Evolutionary conservation across 2,329 filamentous ascomycete species (phyloP).

Genomic region (Elsinoe batatas): DNA sequence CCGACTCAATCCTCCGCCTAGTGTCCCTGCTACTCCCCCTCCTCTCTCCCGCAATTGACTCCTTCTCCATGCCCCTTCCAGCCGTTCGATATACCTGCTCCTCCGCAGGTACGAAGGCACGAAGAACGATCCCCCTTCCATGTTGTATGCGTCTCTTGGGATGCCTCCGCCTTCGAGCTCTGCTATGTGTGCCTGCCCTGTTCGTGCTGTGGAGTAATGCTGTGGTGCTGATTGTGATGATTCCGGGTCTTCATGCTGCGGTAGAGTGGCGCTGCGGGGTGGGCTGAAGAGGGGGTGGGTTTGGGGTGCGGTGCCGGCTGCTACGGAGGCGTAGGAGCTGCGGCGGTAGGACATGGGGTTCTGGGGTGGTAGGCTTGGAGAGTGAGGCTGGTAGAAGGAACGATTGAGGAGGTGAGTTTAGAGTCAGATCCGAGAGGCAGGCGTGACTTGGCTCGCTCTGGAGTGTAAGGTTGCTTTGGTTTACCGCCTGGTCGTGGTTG

Average conservation of each 20-base stretch:
- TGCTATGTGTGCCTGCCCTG: background rate
- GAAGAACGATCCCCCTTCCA: slow-evolving; percentile 51
- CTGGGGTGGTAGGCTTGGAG: background rate
- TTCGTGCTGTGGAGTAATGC: slow-evolving; percentile 19
- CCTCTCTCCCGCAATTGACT: slow-evolving; percentile 33
- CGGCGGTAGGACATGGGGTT: slow-evolving; percentile 34
- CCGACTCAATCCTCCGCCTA: slow-evolving; percentile 34
- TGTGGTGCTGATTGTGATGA: slow-evolving; percentile 29
- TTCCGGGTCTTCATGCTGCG: slow-evolving; percentile 45
- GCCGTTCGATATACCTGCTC: slow-evolving; percentile 66
- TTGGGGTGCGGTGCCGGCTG: slow-evolving; percentile 40
- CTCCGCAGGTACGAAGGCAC: slow-evolving; percentile 72
- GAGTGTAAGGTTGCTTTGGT: background rate
- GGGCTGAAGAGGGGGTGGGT: slow-evolving; percentile 28
- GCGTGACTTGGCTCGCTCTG: background rate
- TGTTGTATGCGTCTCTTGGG: background rate
- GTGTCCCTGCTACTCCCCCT: slow-evolving; percentile 31
- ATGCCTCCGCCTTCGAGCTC: slow-evolving; percentile 2
- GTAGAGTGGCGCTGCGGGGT: slow-evolving; percentile 35
- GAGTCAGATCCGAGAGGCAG: background rate
- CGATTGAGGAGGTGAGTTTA: background rate
- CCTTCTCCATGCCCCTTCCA: slow-evolving; percentile 41
- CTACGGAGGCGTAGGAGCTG: slow-evolving; percentile 53
- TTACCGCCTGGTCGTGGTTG: slow-evolving; percentile 4
- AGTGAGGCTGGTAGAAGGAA: background rate